These are phyloP conservation scores for Trichosporon sp. DNA, from an alignment of 1,284 basidiomycete genomes.

Conservation along the genomic window DNA sequence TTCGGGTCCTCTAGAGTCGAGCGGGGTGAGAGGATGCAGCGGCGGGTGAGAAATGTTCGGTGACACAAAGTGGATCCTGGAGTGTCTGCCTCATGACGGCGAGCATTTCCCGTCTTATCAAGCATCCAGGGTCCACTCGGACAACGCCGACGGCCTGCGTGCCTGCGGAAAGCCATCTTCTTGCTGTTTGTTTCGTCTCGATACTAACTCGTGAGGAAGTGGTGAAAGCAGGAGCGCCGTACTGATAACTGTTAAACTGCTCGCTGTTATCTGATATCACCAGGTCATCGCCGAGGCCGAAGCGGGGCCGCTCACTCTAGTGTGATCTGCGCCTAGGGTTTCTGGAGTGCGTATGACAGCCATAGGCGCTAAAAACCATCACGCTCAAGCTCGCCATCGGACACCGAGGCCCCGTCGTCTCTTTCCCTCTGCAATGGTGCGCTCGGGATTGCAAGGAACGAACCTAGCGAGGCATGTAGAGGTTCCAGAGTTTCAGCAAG, in stretches of 20 bases:
- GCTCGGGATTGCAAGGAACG: too few species aligned
- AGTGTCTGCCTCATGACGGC: neutral
- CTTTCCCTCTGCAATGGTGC: too few species aligned
- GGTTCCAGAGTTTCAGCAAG: too few species aligned
- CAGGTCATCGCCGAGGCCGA: too few species aligned
- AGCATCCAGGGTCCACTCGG: conserved; percentile 1
- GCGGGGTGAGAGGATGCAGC: neutral
- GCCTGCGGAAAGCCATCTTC: neutral
- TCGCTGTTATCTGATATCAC: neutral
- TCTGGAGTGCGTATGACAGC: too few species aligned
- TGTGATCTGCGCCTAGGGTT: neutral
- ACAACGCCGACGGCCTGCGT: neutral
- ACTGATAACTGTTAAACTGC: neutral
- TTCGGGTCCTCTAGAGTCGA: neutral
- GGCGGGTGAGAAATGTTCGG: conserved; percentile 1
- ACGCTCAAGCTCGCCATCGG: too few species aligned
- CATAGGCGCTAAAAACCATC: too few species aligned
- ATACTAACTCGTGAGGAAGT: too few species aligned
- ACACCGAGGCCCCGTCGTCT: too few species aligned
- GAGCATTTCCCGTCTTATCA: neutral
- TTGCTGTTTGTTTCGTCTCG: neutral
- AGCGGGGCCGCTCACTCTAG: neutral
- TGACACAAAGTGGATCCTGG: neutral
- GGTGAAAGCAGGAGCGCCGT: too few species aligned
- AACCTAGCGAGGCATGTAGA: too few species aligned